These are phyloP conservation scores for Hypoxylon trugodes DNA, from an alignment of 495 filamentous ascomycete genomes.

Conservation along the genomic window DNA sequence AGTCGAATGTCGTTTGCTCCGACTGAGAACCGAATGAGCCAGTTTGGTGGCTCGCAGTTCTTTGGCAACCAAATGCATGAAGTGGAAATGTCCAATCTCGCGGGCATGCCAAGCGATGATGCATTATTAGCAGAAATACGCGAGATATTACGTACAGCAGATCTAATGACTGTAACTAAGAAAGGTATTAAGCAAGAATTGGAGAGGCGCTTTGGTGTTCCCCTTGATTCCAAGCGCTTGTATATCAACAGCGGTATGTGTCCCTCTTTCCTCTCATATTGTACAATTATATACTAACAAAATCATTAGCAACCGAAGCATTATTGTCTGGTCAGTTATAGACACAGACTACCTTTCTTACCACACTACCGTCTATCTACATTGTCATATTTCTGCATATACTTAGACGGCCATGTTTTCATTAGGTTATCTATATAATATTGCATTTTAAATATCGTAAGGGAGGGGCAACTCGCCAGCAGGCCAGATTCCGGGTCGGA, in stretches of 20 bases:
- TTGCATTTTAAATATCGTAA: constrained; percentile 27
- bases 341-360: background rate
- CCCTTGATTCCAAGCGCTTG: constrained; percentile 79
- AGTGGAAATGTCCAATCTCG: constrained; percentile 73
- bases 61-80: constrained; percentile 65
- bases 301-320: constrained; percentile 71
- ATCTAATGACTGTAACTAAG: constrained; percentile 98
- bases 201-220: constrained; percentile 85
- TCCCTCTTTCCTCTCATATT: constrained; percentile 7
- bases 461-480: constrained; percentile 17
- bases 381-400: constrained; percentile 30
- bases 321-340: constrained; percentile 75
- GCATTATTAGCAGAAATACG: constrained; percentile 91
- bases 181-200: constrained; percentile 96
- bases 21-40: constrained; percentile 67
- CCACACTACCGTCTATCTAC: constrained; percentile 10
- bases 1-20: constrained; percentile 84
- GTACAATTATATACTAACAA: constrained; percentile 47
- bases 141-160: constrained; percentile 87
- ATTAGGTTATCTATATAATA: constrained; percentile 32
- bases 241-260: constrained; percentile 93
- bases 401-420: constrained; percentile 29
- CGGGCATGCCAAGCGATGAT: constrained; percentile 83
- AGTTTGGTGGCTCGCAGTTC: constrained; percentile 59
- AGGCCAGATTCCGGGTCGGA: constrained; percentile 22